These are phyloP conservation scores for Candida nanaspora DNA, from an alignment of 805 yeast species.

Conservation along the genomic window DNA sequence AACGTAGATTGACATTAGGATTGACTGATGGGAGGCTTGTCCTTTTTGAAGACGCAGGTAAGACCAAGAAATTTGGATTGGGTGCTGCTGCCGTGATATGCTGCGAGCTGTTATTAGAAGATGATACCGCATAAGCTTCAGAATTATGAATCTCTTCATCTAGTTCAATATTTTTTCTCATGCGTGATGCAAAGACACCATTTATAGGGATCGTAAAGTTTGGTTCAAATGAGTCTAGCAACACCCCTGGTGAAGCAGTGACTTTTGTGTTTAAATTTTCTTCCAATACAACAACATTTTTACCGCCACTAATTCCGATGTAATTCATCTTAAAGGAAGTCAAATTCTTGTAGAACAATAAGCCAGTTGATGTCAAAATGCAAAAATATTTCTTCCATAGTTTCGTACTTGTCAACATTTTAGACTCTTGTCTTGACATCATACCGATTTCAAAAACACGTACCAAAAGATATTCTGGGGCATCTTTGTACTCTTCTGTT, in stretches of 20 bases:
- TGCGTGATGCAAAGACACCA: slow-evolving; percentile 23
- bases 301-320: slow-evolving; percentile 5
- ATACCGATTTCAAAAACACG: slow-evolving; percentile 35
- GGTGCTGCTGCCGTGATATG: not conserved
- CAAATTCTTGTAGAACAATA: slow-evolving; percentile 36
- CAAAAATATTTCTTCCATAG: slow-evolving; percentile 40
- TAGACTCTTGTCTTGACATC: slow-evolving; percentile 32
- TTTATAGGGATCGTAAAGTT: slow-evolving; percentile 13
- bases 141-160: slow-evolving; percentile 13
- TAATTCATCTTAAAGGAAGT: slow-evolving; percentile 27
- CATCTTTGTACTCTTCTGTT: not conserved
- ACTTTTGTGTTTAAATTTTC: slow-evolving; percentile 11
- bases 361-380: slow-evolving; percentile 43
- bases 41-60: not conserved
- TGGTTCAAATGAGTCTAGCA: slow-evolving; percentile 20
- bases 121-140: not conserved
- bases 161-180: slow-evolving; percentile 15
- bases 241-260: slow-evolving; percentile 8
- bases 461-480: slow-evolving; percentile 17
- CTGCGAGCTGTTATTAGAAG: not conserved
- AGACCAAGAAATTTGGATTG: not conserved
- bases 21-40: not conserved
- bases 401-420: slow-evolving; percentile 16
- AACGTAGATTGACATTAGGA: not conserved
- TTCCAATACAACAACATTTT: slow-evolving; percentile 21